These are phyloP conservation scores for Podaxis sp. DNA, from an alignment of 768 basidiomycete genomes.

Conservation along the genomic window DNA sequence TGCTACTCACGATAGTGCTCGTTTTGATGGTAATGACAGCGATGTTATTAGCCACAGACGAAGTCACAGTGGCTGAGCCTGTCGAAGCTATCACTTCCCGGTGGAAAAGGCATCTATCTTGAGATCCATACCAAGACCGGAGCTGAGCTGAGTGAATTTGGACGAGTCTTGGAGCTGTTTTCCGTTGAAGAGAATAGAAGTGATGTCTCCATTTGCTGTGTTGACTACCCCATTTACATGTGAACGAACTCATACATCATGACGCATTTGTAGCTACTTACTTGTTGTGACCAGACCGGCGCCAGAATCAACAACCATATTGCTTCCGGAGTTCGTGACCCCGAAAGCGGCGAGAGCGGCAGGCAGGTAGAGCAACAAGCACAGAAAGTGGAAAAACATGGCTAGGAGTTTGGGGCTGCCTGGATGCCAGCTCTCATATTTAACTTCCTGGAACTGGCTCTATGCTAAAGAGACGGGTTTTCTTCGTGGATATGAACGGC, in stretches of 20 bases:
- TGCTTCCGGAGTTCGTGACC: constrained; percentile 40
- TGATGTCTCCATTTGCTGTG: constrained; percentile 45
- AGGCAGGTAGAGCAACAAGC: constrained; percentile 28
- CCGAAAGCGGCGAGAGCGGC: constrained; percentile 45
- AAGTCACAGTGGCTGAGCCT: constrained; percentile 43
- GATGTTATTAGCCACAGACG: constrained; percentile 39
- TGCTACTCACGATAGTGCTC: constrained; percentile 38
- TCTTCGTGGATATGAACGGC: constrained; percentile 11
- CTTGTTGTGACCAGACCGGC: constrained; percentile 44
- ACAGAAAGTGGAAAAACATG: constrained; percentile 21
- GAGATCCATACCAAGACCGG: constrained; percentile 36
- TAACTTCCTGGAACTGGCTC: not conserved
- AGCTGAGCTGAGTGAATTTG: constrained; percentile 47
- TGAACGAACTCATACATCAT: not conserved
- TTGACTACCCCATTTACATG: constrained; percentile 30
- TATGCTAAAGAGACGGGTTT: not conserved
- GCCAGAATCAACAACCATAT: constrained; percentile 43
- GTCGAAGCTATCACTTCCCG: not conserved
- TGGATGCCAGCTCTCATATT: not conserved
- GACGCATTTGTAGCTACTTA: constrained; percentile 20
- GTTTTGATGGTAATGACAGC: constrained; percentile 42
- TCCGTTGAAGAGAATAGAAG: constrained; percentile 44
- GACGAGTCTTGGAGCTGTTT: constrained; percentile 44
- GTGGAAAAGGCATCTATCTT: not conserved
- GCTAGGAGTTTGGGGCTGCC: not conserved